phyloP scores from a whole-genome alignment of 345 rosid genomes.

The Lepidium sativum region DNA sequence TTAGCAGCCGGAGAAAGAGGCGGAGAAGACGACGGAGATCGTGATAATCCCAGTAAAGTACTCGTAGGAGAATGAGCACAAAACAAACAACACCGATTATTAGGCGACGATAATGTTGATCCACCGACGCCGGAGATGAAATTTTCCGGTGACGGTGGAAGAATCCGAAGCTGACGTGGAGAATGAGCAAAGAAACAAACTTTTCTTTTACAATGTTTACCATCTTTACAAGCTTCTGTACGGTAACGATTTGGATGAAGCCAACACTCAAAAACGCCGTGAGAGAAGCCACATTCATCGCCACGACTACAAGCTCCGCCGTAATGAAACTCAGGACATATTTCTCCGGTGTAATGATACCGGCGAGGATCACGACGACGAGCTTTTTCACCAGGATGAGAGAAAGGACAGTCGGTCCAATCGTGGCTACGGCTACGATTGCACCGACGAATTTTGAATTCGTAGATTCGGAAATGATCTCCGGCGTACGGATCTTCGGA shows the following conservation, averaged over 20 bases:
- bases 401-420: conserved; percentile 95
- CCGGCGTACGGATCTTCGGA: conserved; percentile 54
- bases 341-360: conserved; percentile 54
- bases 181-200: conserved; percentile 74
- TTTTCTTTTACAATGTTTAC: conserved; percentile 56
- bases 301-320: conserved; percentile 58
- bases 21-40: conserved; percentile 48
- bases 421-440: conserved; percentile 89
- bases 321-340: conserved; percentile 65
- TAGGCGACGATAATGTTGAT: not conserved
- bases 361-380: conserved; percentile 74
- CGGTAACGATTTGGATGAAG: conserved; percentile 64
- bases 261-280: conserved; percentile 80
- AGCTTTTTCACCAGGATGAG: conserved; percentile 86
- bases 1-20: conserved; percentile 58
- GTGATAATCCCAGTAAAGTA: conserved; percentile 43
- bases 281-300: conserved; percentile 56
- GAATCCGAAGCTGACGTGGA: conserved; percentile 51
- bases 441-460: conserved; percentile 87
- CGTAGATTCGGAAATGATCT: conserved; percentile 85
- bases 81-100: conserved; percentile 41
- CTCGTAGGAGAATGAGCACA: conserved; percentile 64
- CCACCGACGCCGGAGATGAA: not conserved
- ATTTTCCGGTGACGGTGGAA: conserved; percentile 24
- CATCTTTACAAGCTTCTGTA: conserved; percentile 71